phyloP scores from a whole-genome alignment of 192 early-diverging fungal genomes.

The Backusella morwellensis region DNA sequence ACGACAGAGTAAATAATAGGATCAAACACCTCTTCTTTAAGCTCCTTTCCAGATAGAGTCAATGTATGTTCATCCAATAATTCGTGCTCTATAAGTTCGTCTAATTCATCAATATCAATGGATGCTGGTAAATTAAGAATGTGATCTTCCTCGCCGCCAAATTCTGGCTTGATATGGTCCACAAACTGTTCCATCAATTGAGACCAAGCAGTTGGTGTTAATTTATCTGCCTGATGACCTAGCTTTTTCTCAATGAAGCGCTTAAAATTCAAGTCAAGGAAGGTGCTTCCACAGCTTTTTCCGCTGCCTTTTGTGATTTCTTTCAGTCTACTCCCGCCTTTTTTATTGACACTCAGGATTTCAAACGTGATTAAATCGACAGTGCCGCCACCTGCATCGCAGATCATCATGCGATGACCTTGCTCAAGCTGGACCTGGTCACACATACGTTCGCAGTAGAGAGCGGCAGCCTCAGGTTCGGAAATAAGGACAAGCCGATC shows the following conservation, averaged over 20 bases:
- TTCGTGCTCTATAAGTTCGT: slow-evolving; percentile 8
- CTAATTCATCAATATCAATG: slow-evolving; percentile 28
- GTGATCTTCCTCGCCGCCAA: slow-evolving; percentile 45
- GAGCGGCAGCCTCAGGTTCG: slow-evolving; percentile 46
- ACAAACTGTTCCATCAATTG: slow-evolving; percentile 44
- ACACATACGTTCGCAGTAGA: slow-evolving; percentile 49
- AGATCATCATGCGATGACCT: slow-evolving; percentile 47
- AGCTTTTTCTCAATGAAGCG: slow-evolving; percentile 37
- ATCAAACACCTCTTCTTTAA: neutral
- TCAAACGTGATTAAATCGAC: slow-evolving; percentile 55
- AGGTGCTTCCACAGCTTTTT: slow-evolving; percentile 44
- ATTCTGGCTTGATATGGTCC: slow-evolving; percentile 45
- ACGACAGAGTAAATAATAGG: neutral
- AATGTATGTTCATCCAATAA: neutral
- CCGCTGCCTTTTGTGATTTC: slow-evolving; percentile 48
- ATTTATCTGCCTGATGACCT: slow-evolving; percentile 21
- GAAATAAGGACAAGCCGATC: slow-evolving; percentile 41
- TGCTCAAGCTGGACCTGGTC: slow-evolving; percentile 36
- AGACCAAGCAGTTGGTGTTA: neutral
- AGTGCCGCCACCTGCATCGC: slow-evolving; percentile 53
- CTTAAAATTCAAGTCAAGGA: slow-evolving; percentile 43
- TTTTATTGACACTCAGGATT: slow-evolving; percentile 16
- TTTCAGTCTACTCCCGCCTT: slow-evolving; percentile 27
- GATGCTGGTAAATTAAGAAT: slow-evolving; percentile 42
- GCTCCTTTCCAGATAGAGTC: neutral